Percentiles rank a stretch among this genome's conserved stretches.
Conservation (phyloP, 176 grass and related monocot species). For the Phragmites australis region DNA sequence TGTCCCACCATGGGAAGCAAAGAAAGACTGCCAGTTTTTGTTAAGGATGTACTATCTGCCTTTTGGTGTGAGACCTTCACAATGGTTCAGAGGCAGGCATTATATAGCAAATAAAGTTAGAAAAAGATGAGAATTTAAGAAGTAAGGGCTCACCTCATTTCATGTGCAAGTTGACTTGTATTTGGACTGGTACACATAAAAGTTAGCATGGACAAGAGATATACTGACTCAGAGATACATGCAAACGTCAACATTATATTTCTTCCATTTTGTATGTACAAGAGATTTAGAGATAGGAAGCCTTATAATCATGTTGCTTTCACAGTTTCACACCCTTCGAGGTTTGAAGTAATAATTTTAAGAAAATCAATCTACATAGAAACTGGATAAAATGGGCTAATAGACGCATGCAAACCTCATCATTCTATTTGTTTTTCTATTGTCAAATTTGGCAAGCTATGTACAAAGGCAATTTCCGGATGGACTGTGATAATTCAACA, state of each 20-base stretch:
- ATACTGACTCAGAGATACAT: neutral
- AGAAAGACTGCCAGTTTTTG: neutral
- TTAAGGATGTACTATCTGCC: neutral
- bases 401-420: neutral
- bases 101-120: conserved; percentile 25
- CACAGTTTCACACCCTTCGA: neutral
- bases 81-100: neutral
- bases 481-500: neutral
- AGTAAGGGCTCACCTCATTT: neutral
- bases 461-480: neutral
- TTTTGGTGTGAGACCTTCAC: conserved; percentile 7
- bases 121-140: conserved; percentile 36
- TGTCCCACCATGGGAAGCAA: neutral
- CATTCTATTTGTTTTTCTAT: neutral
- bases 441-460: neutral
- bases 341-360: neutral
- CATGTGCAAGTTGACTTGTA: conserved; percentile 12
- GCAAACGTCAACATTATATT: neutral
- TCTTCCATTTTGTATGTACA: conserved; percentile 3
- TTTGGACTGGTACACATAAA: neutral
- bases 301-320: conserved; percentile 7
- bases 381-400: conserved; percentile 3
- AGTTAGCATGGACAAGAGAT: neutral
- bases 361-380: neutral
- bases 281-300: neutral